Evolutionary conservation across 75 land plant genomes (phyloP).

Genomic region (Picea glauca): DNA sequence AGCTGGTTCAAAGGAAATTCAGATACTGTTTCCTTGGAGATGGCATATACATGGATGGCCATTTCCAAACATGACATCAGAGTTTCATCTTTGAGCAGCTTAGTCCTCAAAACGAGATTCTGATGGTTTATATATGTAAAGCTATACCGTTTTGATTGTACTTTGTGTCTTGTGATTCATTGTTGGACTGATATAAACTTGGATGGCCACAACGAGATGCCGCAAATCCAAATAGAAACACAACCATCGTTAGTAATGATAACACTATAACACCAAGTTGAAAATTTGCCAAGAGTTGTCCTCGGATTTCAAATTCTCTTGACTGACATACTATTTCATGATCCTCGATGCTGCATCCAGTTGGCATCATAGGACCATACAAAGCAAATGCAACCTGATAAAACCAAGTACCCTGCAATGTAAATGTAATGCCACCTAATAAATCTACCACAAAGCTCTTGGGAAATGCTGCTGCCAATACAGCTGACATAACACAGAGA

Average conservation of each 20-base stretch:
- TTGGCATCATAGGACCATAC: conserved; percentile 91
- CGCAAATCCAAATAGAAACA: conserved; percentile 7
- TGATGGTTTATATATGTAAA: too few species aligned
- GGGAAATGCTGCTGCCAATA: conserved; percentile 65
- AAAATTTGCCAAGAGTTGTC: conserved; percentile 74
- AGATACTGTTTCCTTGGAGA: too few species aligned
- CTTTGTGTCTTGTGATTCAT: conserved; percentile 4
- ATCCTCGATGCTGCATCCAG: conserved; percentile 58
- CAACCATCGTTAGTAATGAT: not conserved
- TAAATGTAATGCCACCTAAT: conserved; percentile 54
- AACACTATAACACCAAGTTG: conserved; percentile 38
- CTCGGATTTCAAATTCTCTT: conserved; percentile 48
- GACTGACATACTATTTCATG: conserved; percentile 45
- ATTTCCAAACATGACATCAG: too few species aligned
- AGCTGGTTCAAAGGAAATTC: too few species aligned
- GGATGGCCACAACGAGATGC: conserved; percentile 5
- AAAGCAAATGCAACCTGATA: conserved; percentile 87
- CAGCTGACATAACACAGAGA: conserved; percentile 57
- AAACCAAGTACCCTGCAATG: conserved; percentile 96
- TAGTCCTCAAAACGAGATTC: too few species aligned
- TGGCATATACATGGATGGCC: too few species aligned
- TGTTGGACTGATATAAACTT: conserved; percentile 6
- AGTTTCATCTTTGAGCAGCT: too few species aligned
- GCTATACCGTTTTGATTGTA: too few species aligned
- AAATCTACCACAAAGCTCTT: conserved; percentile 73